Percentiles rank a stretch among this genome's conserved stretches.
Conservation (phyloP, 73 alveolate species). For the Blepharisma japonicum region DNA sequence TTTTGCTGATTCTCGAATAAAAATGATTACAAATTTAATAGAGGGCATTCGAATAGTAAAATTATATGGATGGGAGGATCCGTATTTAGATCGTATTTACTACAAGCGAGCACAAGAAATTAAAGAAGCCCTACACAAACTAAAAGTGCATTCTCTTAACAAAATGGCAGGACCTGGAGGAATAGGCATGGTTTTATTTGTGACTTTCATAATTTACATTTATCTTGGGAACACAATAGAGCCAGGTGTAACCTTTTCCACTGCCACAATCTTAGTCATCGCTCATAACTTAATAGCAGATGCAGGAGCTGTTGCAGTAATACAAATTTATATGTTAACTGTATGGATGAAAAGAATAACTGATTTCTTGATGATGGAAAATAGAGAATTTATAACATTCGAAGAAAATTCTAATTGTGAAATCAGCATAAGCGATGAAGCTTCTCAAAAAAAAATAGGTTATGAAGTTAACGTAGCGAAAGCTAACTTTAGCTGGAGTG, state of each 20-base stretch:
- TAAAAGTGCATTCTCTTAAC: neutral
- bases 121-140: neutral
- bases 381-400: no score
- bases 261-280: neutral
- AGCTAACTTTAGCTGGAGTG: neutral
- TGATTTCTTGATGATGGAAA: neutral
- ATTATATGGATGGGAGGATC: constrained; percentile 47
- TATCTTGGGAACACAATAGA: neutral
- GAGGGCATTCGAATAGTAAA: constrained; percentile 47
- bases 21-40: constrained; percentile 11
- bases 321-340: neutral
- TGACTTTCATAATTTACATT: neutral
- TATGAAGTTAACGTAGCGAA: neutral
- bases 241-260: neutral
- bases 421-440: no score
- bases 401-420: no score
- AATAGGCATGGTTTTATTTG: neutral
- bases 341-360: neutral
- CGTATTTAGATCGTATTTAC: neutral
- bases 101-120: neutral
- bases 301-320: neutral
- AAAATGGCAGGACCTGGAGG: neutral
- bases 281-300: neutral
- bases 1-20: neutral
- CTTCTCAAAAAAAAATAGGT: neutral